Evolutionary conservation across 1,284 basidiomycete species (phyloP).

Genomic region (Papiliotrema fonsecae): DNA sequence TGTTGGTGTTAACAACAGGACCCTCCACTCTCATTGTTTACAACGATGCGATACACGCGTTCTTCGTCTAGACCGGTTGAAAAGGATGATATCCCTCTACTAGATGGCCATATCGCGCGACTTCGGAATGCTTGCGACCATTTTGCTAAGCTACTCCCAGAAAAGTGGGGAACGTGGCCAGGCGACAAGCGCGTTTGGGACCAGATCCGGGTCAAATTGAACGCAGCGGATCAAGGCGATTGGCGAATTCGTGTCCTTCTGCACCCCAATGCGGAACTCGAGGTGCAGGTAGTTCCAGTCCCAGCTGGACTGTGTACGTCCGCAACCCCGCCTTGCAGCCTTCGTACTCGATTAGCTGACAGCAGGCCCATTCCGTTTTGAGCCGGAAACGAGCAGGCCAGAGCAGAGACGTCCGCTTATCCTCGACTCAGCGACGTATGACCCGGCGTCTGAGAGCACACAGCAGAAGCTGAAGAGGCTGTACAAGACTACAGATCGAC

Average conservation of each 20-base stretch:
- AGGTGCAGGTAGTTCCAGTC: constrained; percentile 29
- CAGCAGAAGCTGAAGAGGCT: constrained; percentile 17
- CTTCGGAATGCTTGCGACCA: constrained; percentile 28
- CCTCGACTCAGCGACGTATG: constrained; percentile 19
- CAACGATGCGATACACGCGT: constrained; percentile 34
- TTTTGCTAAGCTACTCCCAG: constrained; percentile 15
- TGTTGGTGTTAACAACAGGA: constrained; percentile 2
- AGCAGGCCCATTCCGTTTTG: constrained; percentile 23
- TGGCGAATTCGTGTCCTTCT: constrained; percentile 33
- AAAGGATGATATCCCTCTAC: constrained; percentile 21
- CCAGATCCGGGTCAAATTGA: constrained; percentile 18
- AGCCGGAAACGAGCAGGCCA: not conserved
- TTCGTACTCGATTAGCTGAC: too few species aligned
- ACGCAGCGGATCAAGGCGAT: constrained; percentile 22
- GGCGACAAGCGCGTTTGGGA: constrained; percentile 18
- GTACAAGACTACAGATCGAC: constrained; percentile 36
- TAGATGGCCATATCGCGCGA: constrained; percentile 28
- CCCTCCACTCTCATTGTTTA: constrained; percentile 34
- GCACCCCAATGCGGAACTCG: constrained; percentile 13
- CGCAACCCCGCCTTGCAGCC: not conserved
- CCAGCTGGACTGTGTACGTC: constrained; percentile 21
- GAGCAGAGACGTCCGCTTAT: constrained; percentile 16
- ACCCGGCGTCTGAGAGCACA: not conserved
- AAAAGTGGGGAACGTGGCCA: constrained; percentile 5
- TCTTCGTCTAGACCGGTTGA: constrained; percentile 2